Percentiles rank a stretch among this genome's conserved stretches.
Evolutionary conservation across 371 early-diverging fungal genomes (phyloP).

Genomic region (Mucor circinelloides): DNA sequence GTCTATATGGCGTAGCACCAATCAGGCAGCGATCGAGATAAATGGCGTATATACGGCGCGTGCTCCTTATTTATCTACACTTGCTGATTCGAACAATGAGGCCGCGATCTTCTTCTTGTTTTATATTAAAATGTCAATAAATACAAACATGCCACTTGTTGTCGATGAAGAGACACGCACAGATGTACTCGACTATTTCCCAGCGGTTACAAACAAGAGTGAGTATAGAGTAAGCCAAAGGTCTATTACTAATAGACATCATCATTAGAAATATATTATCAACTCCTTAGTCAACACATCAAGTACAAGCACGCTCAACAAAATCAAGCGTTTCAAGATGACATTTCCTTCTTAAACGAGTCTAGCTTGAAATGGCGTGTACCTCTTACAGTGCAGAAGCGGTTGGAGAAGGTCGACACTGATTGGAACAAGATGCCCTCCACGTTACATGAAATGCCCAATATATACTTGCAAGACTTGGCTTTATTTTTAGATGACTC

Average conservation of each 20-base stretch:
- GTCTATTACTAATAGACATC: background rate
- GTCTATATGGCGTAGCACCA: too few species aligned
- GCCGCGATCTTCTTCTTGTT: slow-evolving; percentile 1
- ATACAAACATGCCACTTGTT: background rate
- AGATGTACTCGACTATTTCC: slow-evolving; percentile 12
- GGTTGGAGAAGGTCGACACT: background rate
- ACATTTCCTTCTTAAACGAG: background rate
- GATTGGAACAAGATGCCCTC: slow-evolving; percentile 6
- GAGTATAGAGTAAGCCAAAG: background rate
- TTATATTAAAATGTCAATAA: background rate
- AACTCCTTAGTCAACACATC: background rate
- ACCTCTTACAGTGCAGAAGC: slow-evolving; percentile 2
- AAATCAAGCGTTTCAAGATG: background rate
- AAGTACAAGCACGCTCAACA: background rate
- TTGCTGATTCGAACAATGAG: background rate
- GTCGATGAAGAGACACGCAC: slow-evolving; percentile 6
- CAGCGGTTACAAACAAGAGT: slow-evolving; percentile 7
- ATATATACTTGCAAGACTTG: background rate
- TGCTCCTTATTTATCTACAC: background rate
- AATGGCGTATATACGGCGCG: background rate
- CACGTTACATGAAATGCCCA: slow-evolving; percentile 2
- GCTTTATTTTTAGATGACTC: background rate
- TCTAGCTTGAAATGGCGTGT: slow-evolving; percentile 9
- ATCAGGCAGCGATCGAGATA: background rate
- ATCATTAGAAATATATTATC: slow-evolving; percentile 1